Evolutionary conservation across 2,329 filamentous ascomycete genomes (phyloP).

Genomic region (Niveomyces coronatus): DNA sequence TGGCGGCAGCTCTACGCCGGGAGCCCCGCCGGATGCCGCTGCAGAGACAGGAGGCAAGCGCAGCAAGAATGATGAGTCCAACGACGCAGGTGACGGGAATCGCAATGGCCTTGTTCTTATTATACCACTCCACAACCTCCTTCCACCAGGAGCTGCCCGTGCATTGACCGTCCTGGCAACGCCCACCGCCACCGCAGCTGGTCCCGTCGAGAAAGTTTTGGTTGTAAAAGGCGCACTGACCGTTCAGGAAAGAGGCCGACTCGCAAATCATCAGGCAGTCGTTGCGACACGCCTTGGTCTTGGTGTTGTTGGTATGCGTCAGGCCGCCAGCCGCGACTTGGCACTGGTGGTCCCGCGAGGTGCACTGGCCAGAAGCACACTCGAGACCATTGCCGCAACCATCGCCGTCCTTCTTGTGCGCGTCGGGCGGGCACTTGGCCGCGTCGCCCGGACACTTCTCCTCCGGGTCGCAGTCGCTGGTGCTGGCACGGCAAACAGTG

Average conservation of each 20-base stretch:
- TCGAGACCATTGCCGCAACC: conserved; percentile 60
- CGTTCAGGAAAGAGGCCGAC: conserved; percentile 54
- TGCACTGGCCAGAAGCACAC: conserved; percentile 92
- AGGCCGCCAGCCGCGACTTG: conserved; percentile 69
- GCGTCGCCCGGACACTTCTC: conserved; percentile 70
- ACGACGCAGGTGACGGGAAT: conserved; percentile 68
- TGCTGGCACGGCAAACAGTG: conserved; percentile 71
- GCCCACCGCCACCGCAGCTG: conserved; percentile 67
- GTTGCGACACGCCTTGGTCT: conserved; percentile 67
- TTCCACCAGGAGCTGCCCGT: conserved; percentile 57
- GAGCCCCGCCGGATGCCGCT: conserved; percentile 28
- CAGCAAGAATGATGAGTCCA: conserved; percentile 61
- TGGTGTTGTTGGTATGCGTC: conserved; percentile 64
- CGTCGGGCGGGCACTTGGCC: conserved; percentile 65
- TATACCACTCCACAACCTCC: conserved; percentile 67
- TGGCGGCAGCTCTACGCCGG: conserved; percentile 15
- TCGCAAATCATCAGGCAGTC: conserved; percentile 69
- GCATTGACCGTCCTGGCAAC: conserved; percentile 70
- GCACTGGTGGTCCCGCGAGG: conserved; percentile 83
- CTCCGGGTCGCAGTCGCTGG: conserved; percentile 71
- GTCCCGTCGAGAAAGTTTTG: conserved; percentile 95
- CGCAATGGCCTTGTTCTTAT: conserved; percentile 65
- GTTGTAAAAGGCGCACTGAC: conserved; percentile 63
- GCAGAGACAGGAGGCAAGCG: conserved; percentile 56
- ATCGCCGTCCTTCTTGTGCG: conserved; percentile 57